A percentile compares a stretch with the other conserved stretches of the same genome.
Conservation (phyloP, 75 land plant species). For the Pinus albicaulis region DNA sequence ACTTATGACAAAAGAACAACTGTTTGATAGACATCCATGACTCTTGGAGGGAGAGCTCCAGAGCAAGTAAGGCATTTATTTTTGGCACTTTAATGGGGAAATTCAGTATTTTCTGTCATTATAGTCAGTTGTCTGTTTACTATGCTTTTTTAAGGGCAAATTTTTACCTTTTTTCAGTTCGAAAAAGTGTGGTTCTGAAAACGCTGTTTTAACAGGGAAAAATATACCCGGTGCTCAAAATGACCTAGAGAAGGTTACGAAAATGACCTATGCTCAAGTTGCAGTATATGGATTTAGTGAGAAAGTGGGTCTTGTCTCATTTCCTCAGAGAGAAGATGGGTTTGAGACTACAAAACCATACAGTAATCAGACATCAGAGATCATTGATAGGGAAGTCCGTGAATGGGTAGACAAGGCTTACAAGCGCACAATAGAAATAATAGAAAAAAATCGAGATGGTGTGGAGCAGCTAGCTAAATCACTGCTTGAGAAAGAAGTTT, state of each 20-base stretch:
- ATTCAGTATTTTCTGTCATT: neutral
- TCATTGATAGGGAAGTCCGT: constrained; percentile 54
- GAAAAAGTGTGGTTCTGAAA: neutral
- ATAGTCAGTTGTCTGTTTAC: neutral
- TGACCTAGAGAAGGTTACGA: constrained; percentile 50
- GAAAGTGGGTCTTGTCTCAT: constrained; percentile 54
- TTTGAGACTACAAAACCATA: constrained; percentile 45
- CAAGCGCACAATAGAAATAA: constrained; percentile 31
- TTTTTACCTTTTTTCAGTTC: neutral
- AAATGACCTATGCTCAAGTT: constrained; percentile 54
- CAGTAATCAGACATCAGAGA: constrained; percentile 44
- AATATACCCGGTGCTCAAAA: constrained; percentile 54
- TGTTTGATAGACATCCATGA: constrained; percentile 58
- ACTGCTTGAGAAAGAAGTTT: constrained; percentile 40
- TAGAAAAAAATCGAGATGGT: constrained; percentile 33
- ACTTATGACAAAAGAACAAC: constrained; percentile 51
- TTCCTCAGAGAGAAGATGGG: constrained; percentile 48
- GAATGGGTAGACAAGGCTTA: constrained; percentile 43
- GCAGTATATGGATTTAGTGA: constrained; percentile 60
- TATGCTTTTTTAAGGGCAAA: neutral
- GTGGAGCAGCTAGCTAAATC: constrained; percentile 43
- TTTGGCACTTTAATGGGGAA: neutral
- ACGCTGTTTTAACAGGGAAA: constrained; percentile 28
- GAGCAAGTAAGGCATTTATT: constrained; percentile 34
- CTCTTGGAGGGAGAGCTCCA: constrained; percentile 52